Evolutionary conservation across 2,329 filamentous ascomycete species (phyloP), one percentile per base, ranked within the genome.

Genomic region (Calonectria pseudoreteaudii): DNA sequence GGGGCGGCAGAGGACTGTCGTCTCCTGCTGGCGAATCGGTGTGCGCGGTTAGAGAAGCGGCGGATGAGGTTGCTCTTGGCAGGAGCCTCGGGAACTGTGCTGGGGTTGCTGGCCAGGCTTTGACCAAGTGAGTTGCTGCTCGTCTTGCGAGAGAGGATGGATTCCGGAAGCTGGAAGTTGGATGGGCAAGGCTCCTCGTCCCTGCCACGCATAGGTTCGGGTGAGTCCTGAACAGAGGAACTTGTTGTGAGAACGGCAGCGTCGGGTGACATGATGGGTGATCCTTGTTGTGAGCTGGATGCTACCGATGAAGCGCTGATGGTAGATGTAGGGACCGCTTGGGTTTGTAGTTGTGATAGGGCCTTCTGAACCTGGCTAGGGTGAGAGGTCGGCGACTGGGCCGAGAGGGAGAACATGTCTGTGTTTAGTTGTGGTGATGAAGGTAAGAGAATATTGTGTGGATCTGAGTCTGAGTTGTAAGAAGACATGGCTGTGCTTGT

Each of bases 41-140:
- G 92, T 8, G 95, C 95, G 75, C 93, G 92, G 79, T 94, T 94
- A 38, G 97, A 98, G 28, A 98, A 87, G 75, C 96, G 91, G 75
- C 97, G 92, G 78, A 98, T 97, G 71, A 98, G 85, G 66, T 82
- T 84, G 47, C 84, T 86, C 80, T 87, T 89, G 65, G 90, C 90
- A 80, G 82, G 75, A 49, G 84, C 83, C 70, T 90, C 88, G 18
- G 86, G 85, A 80, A 89, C 85, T 50, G 93, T 90, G 44, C 90
- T 91, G 80, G 92, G 91, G 81, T 88, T 89, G 64, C 87, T 84
- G 30, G 87, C 85, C 72, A 91, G 82, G 67, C 89, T 89, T 74
- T 94, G 92, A 62, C 90, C 91, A 80, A 94, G 90, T 8, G 93
- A 92, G 78, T 87, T 91, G 75, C 86, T 85, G 80, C 91, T 92